Evolutionary conservation across 208 protist species (phyloP), one percentile per base, ranked within the genome.

Genomic region (Vickermania ingenoplastis): DNA sequence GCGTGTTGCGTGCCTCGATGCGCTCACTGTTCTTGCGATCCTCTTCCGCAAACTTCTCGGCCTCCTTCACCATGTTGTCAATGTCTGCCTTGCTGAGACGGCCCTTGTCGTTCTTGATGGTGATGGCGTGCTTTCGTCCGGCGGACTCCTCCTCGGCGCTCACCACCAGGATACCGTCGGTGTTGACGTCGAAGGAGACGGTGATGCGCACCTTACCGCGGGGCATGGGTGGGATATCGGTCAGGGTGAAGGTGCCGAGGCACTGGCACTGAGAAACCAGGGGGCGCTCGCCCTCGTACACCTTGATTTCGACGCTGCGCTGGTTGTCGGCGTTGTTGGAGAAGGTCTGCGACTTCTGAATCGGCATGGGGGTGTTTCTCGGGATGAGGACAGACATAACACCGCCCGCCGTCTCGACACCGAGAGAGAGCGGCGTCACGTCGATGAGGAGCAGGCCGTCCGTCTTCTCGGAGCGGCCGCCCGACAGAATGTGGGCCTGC

Each of bases 171-270:
- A 99, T 98, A 68, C 97, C 97, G 74, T 99, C 97, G 54, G 94
- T 92, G 81, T 99, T 97, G 24, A 99, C 82, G 83, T 99, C 98
- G 59, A 99, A 99, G 21, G 86, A 96, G 29, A 99, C 98, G 61
- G 98, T 97, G 73, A 99, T 98, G 71, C 97, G 96, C 31, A 97
- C 93, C 49, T 98, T 95, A 76, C 97, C 97, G 31, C 85, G 85
- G 28, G 85, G 79, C 59, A 76, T 63, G 2, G 81, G 79, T n/a
- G 85, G 81, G 29, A 92, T 89, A 59, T 75, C 87, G 3, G 80
- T 80, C 2, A 98, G 80, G 17, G 83, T 86, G 73, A 98, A 98
- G 51, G 89, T 92, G 52, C 95, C 96, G n/a, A 98, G 77, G 48
- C 92, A 87, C 62, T 97, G 87, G 78, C 96, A 97, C 69, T 98